Percentiles rank a stretch among this genome's conserved stretches.
phyloP scores from a whole-genome alignment of 2,329 filamentous ascomycete genomes.

The Calonectria pauciramosa region DNA sequence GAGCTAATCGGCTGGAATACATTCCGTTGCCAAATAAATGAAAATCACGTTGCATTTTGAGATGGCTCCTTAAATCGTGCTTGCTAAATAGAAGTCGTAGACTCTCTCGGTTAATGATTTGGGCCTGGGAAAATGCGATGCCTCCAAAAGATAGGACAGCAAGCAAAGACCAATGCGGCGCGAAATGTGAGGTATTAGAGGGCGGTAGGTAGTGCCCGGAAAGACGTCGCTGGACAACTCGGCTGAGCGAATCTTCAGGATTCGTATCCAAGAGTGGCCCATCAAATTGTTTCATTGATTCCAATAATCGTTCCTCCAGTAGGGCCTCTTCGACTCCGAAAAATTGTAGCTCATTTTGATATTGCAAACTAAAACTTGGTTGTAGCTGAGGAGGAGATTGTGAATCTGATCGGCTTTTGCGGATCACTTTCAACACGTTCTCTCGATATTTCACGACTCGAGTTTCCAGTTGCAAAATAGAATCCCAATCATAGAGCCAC shows the following conservation, averaged over 20 bases:
- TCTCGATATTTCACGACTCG: slow-evolving; percentile 62
- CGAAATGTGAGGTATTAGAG: slow-evolving; percentile 50
- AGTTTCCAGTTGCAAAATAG: slow-evolving; percentile 74
- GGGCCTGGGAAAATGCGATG: slow-evolving; percentile 79
- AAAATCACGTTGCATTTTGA: slow-evolving; percentile 82
- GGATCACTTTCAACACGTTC: slow-evolving; percentile 44
- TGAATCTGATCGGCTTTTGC: slow-evolving; percentile 21
- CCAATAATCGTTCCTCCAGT: slow-evolving; percentile 62
- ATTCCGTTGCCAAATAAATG: slow-evolving; percentile 88
- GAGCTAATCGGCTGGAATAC: slow-evolving; percentile 84
- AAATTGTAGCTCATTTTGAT: slow-evolving; percentile 52
- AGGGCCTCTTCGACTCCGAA: slow-evolving; percentile 63
- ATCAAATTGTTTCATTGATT: slow-evolving; percentile 63
- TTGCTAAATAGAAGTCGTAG: slow-evolving; percentile 81
- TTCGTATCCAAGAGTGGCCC: slow-evolving; percentile 46
- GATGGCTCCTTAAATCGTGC: slow-evolving; percentile 79
- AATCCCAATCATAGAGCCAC: slow-evolving; percentile 81
- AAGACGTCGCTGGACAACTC: slow-evolving; percentile 57
- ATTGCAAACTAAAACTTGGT: neutral
- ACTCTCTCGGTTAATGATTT: slow-evolving; percentile 82
- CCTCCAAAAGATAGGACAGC: slow-evolving; percentile 83
- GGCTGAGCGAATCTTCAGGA: slow-evolving; percentile 54
- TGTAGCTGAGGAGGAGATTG: neutral
- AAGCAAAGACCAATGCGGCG: slow-evolving; percentile 70
- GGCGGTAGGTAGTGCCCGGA: slow-evolving; percentile 44